phyloP scores from a whole-genome alignment of 176 grass and related monocot genomes.

The Carex myosuroides region DNA sequence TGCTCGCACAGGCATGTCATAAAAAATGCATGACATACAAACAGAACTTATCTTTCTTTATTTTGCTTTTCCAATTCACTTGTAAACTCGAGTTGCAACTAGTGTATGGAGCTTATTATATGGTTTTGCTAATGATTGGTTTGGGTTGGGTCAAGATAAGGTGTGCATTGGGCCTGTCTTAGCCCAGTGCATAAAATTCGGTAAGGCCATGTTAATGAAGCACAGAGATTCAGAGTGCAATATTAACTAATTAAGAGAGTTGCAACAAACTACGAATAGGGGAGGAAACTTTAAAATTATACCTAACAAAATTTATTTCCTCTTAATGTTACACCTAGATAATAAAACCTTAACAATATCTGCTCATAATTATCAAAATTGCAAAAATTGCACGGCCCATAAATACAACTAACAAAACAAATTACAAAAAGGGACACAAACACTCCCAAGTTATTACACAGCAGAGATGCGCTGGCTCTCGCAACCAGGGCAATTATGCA shows the following conservation, averaged over 20 bases:
- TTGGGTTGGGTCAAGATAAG: not conserved
- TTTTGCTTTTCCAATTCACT: not conserved
- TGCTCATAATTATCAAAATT: not conserved
- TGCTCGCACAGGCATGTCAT: not conserved
- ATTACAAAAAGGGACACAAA: not conserved
- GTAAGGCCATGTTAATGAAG: not conserved
- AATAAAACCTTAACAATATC: not conserved
- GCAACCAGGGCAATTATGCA: constrained; percentile 95
- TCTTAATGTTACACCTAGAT: not conserved
- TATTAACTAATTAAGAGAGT: too few species aligned
- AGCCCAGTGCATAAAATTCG: not conserved
- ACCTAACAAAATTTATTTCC: not conserved
- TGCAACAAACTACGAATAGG: not conserved
- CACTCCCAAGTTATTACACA: not conserved
- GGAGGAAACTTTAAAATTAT: not conserved
- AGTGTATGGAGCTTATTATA: not conserved
- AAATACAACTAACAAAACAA: not conserved
- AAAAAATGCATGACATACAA: not conserved
- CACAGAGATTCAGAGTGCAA: not conserved
- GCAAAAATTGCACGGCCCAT: not conserved
- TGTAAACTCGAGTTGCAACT: not conserved
- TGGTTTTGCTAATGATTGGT: not conserved
- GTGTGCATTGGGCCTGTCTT: not conserved
- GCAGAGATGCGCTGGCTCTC: constrained; percentile 51
- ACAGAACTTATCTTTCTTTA: not conserved